Conservation (phyloP, 495 filamentous ascomycete genomes). For the Hyaloscypha hepaticicola region DNA sequence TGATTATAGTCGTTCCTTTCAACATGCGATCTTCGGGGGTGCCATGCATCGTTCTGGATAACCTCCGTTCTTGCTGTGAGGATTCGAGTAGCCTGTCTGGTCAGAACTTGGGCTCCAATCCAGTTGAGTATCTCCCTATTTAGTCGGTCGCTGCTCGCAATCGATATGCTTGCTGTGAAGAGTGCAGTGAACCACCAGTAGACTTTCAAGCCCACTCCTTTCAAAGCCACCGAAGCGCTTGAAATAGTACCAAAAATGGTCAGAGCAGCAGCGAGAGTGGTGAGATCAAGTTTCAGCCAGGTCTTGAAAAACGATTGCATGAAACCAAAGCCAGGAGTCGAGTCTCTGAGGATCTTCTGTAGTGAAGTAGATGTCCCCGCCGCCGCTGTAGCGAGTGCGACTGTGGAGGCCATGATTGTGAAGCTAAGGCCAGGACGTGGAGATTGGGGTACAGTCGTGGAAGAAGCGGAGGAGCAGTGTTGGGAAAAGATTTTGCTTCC, state of each 20-base stretch:
- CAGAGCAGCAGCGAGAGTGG: constrained; percentile 32
- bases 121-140: constrained; percentile 24
- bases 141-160: constrained; percentile 17
- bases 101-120: constrained; percentile 14
- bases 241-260: constrained; percentile 37
- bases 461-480: not conserved
- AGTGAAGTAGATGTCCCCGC: not conserved
- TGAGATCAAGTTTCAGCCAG: constrained; percentile 33
- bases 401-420: not conserved
- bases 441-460: not conserved
- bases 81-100: constrained; percentile 10
- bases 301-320: constrained; percentile 10
- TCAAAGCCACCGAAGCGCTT: constrained; percentile 28
- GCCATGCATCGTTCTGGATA: constrained; percentile 33
- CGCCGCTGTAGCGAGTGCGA: not conserved
- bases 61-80: constrained; percentile 13
- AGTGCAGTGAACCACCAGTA: constrained; percentile 21
- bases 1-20: constrained; percentile 18
- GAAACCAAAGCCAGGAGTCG: not conserved
- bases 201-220: constrained; percentile 25
- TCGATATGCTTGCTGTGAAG: constrained; percentile 18
- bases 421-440: not conserved
- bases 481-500: not conserved
- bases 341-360: not conserved
- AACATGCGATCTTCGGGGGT: constrained; percentile 16